Evolutionary conservation across 2,329 filamentous ascomycete species (phyloP), one percentile per base, ranked within the genome.

Genomic region (Penicillium sclerotigenum): DNA sequence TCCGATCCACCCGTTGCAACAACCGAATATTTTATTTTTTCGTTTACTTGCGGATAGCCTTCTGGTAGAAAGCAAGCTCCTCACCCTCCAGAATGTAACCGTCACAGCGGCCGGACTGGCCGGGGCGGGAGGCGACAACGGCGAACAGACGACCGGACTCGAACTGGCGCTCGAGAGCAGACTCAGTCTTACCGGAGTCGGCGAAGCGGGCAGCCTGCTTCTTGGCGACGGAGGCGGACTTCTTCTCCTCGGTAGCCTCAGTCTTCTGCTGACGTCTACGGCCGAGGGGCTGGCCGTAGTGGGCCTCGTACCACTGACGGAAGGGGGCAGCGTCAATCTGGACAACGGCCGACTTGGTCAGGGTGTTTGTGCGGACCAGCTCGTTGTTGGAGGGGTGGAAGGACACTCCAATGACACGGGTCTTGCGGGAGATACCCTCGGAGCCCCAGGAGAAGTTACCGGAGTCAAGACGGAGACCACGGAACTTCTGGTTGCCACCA

Each of bases 371-470:
- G 77, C 94, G 94, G 85, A 99, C 92, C 72, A 99, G 87, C 84
- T 99, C 94, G 91, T 99, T 99, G 92, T 99, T 99, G 79, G 93
- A 97, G 64, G 94, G 95, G 83, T 99, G 95, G 90, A 91, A 99
- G 78, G 88, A 89, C 82, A 99, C 95, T 75, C 84, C 91, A 79
- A 99, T 97, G 79, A 99, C 90, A 85, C 95, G 94, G 81, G 90
- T 91, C 88, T 99, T 99, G 87, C 94, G 93, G 81, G 93, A 90
- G 81, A 91, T 84, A 76, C 93, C 92, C 86, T 99, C 94, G 68
- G 91, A 97, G 75, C 90, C 93, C 94, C 94, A 99, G 74, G 92
- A 92, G 83, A 97, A 99, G 88, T 99, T 99, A 79, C 94, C 94
- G 68, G 91, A 88, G 79, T 99, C 94, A 83, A 99, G 90, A 82